Evolutionary conservation across 2,329 filamentous ascomycete species (phyloP).

Genomic region (Sclerotinia glacialis): DNA sequence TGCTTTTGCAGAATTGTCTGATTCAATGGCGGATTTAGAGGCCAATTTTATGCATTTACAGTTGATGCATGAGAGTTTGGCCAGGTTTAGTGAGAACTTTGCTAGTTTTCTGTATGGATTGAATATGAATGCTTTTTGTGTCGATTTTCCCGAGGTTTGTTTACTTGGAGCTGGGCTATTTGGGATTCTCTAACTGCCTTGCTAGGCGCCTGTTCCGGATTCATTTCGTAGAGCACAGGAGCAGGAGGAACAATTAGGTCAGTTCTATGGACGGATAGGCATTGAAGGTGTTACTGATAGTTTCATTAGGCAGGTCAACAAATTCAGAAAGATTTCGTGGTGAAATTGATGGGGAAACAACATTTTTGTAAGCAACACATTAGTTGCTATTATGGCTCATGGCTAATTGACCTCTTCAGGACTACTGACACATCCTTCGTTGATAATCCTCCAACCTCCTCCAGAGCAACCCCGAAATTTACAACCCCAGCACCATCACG

Average conservation of each 20-base stretch:
- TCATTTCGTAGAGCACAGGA: slow-evolving; percentile 71
- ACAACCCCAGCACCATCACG: slow-evolving; percentile 38
- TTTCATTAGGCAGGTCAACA: slow-evolving; percentile 35
- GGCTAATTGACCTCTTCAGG: slow-evolving; percentile 46
- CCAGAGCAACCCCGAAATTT: slow-evolving; percentile 48
- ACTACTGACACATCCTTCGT: slow-evolving; percentile 91
- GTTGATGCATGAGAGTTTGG: slow-evolving; percentile 90
- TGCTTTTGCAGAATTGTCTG: slow-evolving; percentile 87
- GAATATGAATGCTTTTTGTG: slow-evolving; percentile 99
- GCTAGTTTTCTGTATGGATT: slow-evolving; percentile 91
- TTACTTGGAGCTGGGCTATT: slow-evolving; percentile 18
- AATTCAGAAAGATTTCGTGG: slow-evolving; percentile 41
- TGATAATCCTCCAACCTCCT: slow-evolving; percentile 68
- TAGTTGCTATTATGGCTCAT: slow-evolving; percentile 8
- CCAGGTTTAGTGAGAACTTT: slow-evolving; percentile 93
- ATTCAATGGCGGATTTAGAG: slow-evolving; percentile 92
- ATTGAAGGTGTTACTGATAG: slow-evolving; percentile 12
- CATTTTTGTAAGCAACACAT: slow-evolving; percentile 66
- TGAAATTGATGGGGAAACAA: slow-evolving; percentile 64
- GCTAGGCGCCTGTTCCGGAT: slow-evolving; percentile 74
- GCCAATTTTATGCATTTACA: slow-evolving; percentile 97
- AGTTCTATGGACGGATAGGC: slow-evolving; percentile 15
- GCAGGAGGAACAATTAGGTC: slow-evolving; percentile 51
- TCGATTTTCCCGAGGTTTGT: slow-evolving; percentile 88
- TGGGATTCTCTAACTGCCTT: slow-evolving; percentile 16